Base-by-base conservation (phyloP, 768 basidiomycete species). In the Coprinopsis sp. region DNA sequence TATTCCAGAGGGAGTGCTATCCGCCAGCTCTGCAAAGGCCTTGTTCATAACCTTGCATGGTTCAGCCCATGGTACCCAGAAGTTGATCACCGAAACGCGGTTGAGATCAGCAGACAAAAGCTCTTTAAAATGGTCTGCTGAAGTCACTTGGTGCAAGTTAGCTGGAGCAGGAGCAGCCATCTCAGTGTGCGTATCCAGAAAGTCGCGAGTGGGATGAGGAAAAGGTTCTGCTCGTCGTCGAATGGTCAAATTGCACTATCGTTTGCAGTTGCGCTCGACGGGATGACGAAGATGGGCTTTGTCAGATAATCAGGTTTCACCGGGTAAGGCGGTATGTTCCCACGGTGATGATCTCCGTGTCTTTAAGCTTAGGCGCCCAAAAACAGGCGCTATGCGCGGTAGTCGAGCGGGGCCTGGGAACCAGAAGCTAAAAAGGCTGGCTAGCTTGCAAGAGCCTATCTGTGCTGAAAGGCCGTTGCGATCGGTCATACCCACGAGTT, bases 1-100 rank as follows among this genome's bases (percentile, higher is more conserved):
- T 19, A 97, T 71, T 1, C 87, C 64, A 2, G 69, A 54, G 0
- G 80, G 70, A 58, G 91, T 77, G 60, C 87, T 86, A 51, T 75
- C 79, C 1, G 92, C 79, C 36, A 95, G 73, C 57, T 88, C 86
- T 7, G 58, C 50, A 14, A 87, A 78, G 4, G 93, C 79, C 34
- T 81, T 71, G 68, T 92, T 93, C 86, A 96, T 95, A 56, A 84
- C 77, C 56, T 76, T 75, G 72, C 94, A 98, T 31, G 93, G 92
- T 51, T 80, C 87, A 0, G 92, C 96, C 91, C 91, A 87, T 65
- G 80, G 71, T 33, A 94, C 90, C 87, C 92, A 94, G 64, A 97
- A 99, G 68, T 88, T 91, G 60, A 96, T 81, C 29, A 95, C 71
- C 3, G 93, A 93, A 19, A 95, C 77, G 18, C 88, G 73, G 16